A percentile compares a stretch with the other conserved stretches of the same genome.
phyloP scores from a whole-genome alignment of 306 rosid species.

The Prunus persica region Prunus_persica_NCBIv2 NC_034013.1:8684001-8684500 shows the following conservation, averaged over 20 bases:
- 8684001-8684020: constrained; percentile 75
- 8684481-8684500: constrained; percentile 15
- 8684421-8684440: constrained; percentile 45
- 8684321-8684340: constrained; percentile 44
- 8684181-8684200: constrained; percentile 66
- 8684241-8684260: constrained; percentile 58
- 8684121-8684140: constrained; percentile 61
- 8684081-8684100: constrained; percentile 60
- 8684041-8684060: constrained; percentile 62
- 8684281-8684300: constrained; percentile 53
- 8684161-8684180: constrained; percentile 76
- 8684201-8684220: constrained; percentile 48
- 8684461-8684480: constrained; percentile 33
- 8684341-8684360: constrained; percentile 42
- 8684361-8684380: constrained; percentile 45
- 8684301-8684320: constrained; percentile 25
- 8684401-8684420: constrained; percentile 50
- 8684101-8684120: constrained; percentile 78
- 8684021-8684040: constrained; percentile 51
- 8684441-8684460: constrained; percentile 30
- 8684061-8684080: constrained; percentile 49
- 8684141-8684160: constrained; percentile 61
- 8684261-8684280: constrained; percentile 48
- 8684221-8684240: constrained; percentile 18
- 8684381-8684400: constrained; percentile 60